Percentiles rank a stretch among this genome's conserved stretches.
These are phyloP conservation scores for Stephania japonica DNA, from an alignment of 164 flowering plant genomes.

Conservation along the genomic window DNA sequence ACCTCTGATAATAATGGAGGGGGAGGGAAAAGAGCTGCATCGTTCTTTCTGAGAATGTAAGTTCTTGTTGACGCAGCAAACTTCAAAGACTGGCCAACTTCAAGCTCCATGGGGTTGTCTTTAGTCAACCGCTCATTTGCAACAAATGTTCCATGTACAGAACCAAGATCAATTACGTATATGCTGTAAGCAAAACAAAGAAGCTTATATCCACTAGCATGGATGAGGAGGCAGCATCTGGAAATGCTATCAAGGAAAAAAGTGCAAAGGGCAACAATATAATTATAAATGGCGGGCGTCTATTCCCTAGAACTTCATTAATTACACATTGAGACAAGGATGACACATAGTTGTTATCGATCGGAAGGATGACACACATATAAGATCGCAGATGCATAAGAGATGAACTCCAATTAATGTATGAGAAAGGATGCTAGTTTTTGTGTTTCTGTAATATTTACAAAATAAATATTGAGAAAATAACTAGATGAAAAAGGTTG, in stretches of 20 bases:
- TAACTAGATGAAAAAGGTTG: too few species aligned
- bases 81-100: conserved; percentile 87
- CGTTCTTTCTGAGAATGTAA: conserved; percentile 72
- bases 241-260: background rate
- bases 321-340: too few species aligned
- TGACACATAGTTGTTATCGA: too few species aligned
- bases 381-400: too few species aligned
- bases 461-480: too few species aligned
- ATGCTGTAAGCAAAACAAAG: conserved; percentile 42
- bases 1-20: conserved; percentile 54
- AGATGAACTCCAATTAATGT: too few species aligned
- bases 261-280: background rate
- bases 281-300: too few species aligned
- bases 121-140: conserved; percentile 90
- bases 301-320: too few species aligned
- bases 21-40: conserved; percentile 81
- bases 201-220: conserved; percentile 1
- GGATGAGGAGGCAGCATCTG: background rate
- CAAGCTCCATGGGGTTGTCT: conserved; percentile 86
- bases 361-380: too few species aligned
- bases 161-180: conserved; percentile 92
- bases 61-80: conserved; percentile 96
- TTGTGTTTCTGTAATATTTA: too few species aligned
- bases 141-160: conserved; percentile 97
- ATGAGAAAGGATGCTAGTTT: too few species aligned